These are phyloP conservation scores for Xenoacremonium recifei DNA, from an alignment of 2,329 filamentous ascomycete species.

Conservation along the genomic window DNA sequence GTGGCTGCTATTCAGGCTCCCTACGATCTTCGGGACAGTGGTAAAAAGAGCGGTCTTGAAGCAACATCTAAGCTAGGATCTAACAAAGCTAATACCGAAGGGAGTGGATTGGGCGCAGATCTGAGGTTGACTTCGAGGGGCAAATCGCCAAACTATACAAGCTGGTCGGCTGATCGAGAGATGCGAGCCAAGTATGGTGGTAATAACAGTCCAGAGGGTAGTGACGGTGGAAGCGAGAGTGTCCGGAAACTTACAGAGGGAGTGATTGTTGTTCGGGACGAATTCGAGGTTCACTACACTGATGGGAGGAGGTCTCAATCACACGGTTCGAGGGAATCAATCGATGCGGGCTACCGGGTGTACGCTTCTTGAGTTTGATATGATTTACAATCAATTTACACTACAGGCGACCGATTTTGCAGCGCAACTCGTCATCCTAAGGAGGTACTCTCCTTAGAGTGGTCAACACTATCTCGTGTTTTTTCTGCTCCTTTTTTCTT, in stretches of 20 bases:
- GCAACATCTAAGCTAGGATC: constrained; percentile 10
- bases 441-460: too few species aligned
- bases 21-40: constrained; percentile 20
- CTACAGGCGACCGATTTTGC: too few species aligned
- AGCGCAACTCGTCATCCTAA: too few species aligned
- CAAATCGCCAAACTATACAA: constrained; percentile 2
- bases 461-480: too few species aligned
- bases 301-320: constrained; percentile 12
- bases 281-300: constrained; percentile 24
- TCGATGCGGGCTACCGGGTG: constrained; percentile 14
- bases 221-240: constrained; percentile 18
- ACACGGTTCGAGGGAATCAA: constrained; percentile 16
- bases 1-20: constrained; percentile 18
- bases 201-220: not conserved
- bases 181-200: constrained; percentile 2
- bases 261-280: constrained; percentile 17
- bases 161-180: constrained; percentile 16
- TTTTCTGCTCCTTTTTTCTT: too few species aligned
- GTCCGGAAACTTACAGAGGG: constrained; percentile 22
- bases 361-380: too few species aligned
- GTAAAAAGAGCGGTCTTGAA: constrained; percentile 15
- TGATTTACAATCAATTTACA: too few species aligned
- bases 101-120: constrained; percentile 1
- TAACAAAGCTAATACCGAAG: constrained; percentile 6
- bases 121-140: constrained; percentile 5